Evolutionary conservation across 306 rosid genomes (phyloP).

Genomic region (Castanea sativa): DNA sequence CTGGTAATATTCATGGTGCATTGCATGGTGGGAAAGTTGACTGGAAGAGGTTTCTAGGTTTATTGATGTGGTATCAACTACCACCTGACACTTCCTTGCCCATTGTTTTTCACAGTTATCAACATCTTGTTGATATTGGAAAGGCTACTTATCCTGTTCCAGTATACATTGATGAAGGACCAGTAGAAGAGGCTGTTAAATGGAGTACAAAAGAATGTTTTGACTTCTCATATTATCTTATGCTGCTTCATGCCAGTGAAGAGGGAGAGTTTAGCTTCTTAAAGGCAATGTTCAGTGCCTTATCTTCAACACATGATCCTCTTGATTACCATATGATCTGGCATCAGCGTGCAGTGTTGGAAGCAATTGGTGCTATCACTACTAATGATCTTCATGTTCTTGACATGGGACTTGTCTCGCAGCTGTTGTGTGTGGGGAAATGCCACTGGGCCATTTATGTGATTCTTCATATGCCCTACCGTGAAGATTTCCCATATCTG

Average conservation of each 20-base stretch:
- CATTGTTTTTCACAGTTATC: slow-evolving; percentile 61
- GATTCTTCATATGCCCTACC: slow-evolving; percentile 77
- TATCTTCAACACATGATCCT: slow-evolving; percentile 85
- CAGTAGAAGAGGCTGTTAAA: slow-evolving; percentile 42
- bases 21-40: slow-evolving; percentile 61
- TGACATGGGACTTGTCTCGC: slow-evolving; percentile 86
- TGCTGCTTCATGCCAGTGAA: slow-evolving; percentile 87
- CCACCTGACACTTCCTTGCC: slow-evolving; percentile 76
- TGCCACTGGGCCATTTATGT: slow-evolving; percentile 99
- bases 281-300: slow-evolving; percentile 86
- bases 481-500: slow-evolving; percentile 78
- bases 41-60: slow-evolving; percentile 94
- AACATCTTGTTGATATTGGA: slow-evolving; percentile 67
- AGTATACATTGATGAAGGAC: slow-evolving; percentile 74
- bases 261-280: slow-evolving; percentile 50
- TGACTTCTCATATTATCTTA: slow-evolving; percentile 90
- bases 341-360: slow-evolving; percentile 88
- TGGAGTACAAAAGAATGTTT: slow-evolving; percentile 42
- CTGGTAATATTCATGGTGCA: slow-evolving; percentile 72
- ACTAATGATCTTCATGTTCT: slow-evolving; percentile 86
- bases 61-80: slow-evolving; percentile 84
- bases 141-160: slow-evolving; percentile 90
- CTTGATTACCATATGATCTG: slow-evolving; percentile 98
- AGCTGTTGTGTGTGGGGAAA: slow-evolving; percentile 76
- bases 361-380: slow-evolving; percentile 80